A percentile compares a stretch with the other conserved stretches of the same genome.
phyloP scores from a whole-genome alignment of 345 rosid species.

The Corchorus capsularis region DNA sequence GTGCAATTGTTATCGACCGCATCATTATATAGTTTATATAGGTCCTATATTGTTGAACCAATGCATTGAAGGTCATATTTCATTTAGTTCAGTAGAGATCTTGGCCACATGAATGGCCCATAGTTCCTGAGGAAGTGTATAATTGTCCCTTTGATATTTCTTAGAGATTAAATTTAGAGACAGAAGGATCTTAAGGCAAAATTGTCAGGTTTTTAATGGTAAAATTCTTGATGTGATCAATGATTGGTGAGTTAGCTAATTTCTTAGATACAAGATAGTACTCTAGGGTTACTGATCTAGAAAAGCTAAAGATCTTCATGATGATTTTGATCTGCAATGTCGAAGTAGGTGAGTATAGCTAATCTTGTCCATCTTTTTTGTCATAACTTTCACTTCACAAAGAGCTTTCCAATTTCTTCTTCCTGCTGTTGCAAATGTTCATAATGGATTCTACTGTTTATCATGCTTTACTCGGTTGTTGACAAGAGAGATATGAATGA shows the following conservation, averaged over 20 bases:
- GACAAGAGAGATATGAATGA: not conserved
- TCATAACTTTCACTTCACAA: not conserved
- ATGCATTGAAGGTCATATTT: not conserved
- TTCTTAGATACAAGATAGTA: not conserved
- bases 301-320: not conserved
- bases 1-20: not conserved
- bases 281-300: conserved; percentile 1
- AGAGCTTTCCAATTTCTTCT: conserved; percentile 5
- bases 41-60: not conserved
- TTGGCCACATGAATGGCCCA: not conserved
- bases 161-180: conserved; percentile 7
- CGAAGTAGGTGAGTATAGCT: conserved; percentile 9
- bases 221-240: not conserved
- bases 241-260: not conserved
- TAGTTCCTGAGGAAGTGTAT: conserved; percentile 14
- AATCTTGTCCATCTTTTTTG: conserved; percentile 8
- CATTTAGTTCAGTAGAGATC: not conserved
- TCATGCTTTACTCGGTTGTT: too few relatives aligned
- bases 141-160: conserved; percentile 11
- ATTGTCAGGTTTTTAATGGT: not conserved
- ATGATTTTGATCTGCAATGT: conserved; percentile 3
- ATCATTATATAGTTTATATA: not conserved
- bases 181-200: not conserved
- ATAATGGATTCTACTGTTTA: not conserved
- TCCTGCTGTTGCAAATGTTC: conserved; percentile 4